Evolutionary conservation across 768 basidiomycete genomes (phyloP), one percentile per base, ranked within the genome.

Genomic region (Chlorophyllum brunneum): DNA sequence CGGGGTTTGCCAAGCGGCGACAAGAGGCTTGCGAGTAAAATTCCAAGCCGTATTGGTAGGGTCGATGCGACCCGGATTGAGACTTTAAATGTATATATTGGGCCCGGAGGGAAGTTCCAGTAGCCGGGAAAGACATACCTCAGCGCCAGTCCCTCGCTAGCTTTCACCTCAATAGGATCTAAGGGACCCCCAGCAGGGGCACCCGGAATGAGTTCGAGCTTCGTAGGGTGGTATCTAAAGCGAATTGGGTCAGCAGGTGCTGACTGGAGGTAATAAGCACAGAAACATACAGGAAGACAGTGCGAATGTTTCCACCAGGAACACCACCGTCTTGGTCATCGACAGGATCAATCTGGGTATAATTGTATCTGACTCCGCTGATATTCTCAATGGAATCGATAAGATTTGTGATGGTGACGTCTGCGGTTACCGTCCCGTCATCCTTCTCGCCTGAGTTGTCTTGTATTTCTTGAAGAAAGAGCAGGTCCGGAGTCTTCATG

Each of bases 401-500:
- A 20, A 85, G 65, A 8, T 68, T 76, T 16, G 69, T 60, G 29
- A 85, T 67, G 5, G 82, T 84, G 50, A 77, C 58, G 61, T 80
- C 78, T 7, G 79, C 80, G 45, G 61, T 67, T 39, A 82, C 78
- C 4, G 71, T 71, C 16, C 82, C 83, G 58, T 83, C 74, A 59
- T 83, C 63, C 0, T 63, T 74, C 1, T 73, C 58, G 4, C 81
- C 81, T 2, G 72, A 74, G 62, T 82, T 77, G 62, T 82, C 81
- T 58, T 83, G 80, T 15, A 85, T 78, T 58, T 85, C 83, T 64
- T 85, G 82, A 5, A 85, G 56, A 62, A 83, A 82, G 56, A 85
- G 62, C 48, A 85, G 70, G 59, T 84, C 81, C 1, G 83, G 82
- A 0, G 74, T 70, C 15, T 67, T 64, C 13, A 85, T 71, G 52